Evolutionary conservation across 1,284 basidiomycete genomes (phyloP).

Genomic region (Pterula multifida): DNA sequence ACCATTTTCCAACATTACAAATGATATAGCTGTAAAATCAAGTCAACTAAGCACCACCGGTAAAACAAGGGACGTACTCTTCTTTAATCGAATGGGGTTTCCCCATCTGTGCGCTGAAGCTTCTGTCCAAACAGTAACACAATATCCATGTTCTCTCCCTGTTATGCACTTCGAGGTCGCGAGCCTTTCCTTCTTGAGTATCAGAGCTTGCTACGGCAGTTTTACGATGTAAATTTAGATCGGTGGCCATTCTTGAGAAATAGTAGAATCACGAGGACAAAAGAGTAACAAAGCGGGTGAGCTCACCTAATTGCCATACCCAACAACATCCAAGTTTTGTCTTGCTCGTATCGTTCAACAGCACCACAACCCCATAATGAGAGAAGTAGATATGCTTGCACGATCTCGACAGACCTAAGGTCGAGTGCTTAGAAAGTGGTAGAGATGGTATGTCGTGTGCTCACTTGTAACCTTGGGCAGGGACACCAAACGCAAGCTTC

Average conservation of each 20-base stretch:
- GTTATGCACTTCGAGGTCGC: conserved; percentile 80
- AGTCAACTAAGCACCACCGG: neutral
- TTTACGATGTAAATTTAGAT: conserved; percentile 91
- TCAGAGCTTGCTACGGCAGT: conserved; percentile 58
- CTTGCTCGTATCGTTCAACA: conserved; percentile 90
- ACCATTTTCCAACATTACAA: conserved; percentile 70
- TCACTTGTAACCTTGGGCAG: conserved; percentile 72
- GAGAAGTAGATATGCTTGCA: conserved; percentile 81
- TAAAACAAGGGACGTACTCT: conserved; percentile 47
- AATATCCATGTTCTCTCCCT: conserved; percentile 91
- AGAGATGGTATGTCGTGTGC: neutral
- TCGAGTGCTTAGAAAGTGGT: neutral
- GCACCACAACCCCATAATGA: conserved; percentile 83
- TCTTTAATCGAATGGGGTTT: conserved; percentile 79
- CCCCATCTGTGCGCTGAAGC: conserved; percentile 87
- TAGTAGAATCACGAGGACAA: neutral
- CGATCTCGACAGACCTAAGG: conserved; percentile 71
- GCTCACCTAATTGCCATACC: conserved; percentile 72
- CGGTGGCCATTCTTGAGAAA: conserved; percentile 78
- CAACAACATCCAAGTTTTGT: conserved; percentile 87
- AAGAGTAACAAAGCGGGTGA: neutral
- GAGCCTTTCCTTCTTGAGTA: conserved; percentile 60
- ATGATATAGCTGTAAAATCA: conserved; percentile 64
- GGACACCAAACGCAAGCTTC: conserved; percentile 86
- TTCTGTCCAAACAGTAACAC: conserved; percentile 85